Evolutionary conservation across 306 rosid species (phyloP).

Genomic region (Rosa lucieae): DNA sequence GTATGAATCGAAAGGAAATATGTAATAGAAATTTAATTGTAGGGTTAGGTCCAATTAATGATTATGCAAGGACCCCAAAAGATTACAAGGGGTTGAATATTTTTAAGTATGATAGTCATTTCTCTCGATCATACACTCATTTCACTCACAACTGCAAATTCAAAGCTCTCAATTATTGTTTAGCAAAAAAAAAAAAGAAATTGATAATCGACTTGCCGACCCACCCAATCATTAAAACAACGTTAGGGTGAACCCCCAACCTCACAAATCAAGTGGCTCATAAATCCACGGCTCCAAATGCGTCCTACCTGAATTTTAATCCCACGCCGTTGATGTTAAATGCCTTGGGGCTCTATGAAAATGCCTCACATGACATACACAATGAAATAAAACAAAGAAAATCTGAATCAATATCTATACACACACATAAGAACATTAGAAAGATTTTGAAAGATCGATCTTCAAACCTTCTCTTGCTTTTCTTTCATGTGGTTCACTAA

Average conservation of each 20-base stretch:
- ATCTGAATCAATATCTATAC: constrained; percentile 31
- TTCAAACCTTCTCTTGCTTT: constrained; percentile 33
- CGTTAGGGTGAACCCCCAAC: constrained; percentile 9
- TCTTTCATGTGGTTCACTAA: constrained; percentile 36
- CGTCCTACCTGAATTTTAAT: background rate
- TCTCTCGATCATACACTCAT: constrained; percentile 27
- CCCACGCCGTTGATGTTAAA: background rate
- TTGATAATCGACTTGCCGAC: constrained; percentile 26
- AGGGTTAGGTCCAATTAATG: constrained; percentile 44
- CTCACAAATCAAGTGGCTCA: constrained; percentile 8
- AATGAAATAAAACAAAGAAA: constrained; percentile 1
- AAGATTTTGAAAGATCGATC: constrained; percentile 49
- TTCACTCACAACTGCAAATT: constrained; percentile 35
- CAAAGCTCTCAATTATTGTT: constrained; percentile 31
- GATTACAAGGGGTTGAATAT: constrained; percentile 38
- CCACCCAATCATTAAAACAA: constrained; percentile 47
- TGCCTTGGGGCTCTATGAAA: background rate
- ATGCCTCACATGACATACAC: constrained; percentile 46
- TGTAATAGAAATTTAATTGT: constrained; percentile 2
- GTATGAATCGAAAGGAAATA: constrained; percentile 22
- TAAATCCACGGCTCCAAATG: constrained; percentile 3
- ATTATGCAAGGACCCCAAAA: constrained; percentile 44
- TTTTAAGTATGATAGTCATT: constrained; percentile 2
- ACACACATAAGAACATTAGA: constrained; percentile 47
- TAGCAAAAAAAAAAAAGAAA: background rate